Evolutionary conservation across 768 basidiomycete genomes (phyloP).

Genomic region (Tremella fuciformis): DNA sequence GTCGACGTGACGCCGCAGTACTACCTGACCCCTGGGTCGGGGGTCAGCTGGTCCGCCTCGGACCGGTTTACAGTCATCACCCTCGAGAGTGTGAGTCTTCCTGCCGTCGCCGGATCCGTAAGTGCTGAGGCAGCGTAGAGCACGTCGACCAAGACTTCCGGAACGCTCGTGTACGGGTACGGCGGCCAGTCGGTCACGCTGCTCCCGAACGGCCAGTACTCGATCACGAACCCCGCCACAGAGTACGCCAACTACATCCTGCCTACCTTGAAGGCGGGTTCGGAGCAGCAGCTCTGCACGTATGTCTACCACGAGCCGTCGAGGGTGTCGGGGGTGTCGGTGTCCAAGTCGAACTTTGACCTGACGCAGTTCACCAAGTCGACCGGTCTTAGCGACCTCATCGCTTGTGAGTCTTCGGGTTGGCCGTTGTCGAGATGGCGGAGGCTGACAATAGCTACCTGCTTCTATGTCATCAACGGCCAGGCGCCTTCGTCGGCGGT

Average conservation of each 20-base stretch:
- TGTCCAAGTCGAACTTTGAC: not conserved
- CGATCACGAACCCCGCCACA: constrained; percentile 13
- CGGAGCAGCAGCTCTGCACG: constrained; percentile 1
- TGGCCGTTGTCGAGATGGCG: not conserved
- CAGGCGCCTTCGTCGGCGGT: not conserved
- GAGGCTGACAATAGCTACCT: constrained; percentile 7
- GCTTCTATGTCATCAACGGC: constrained; percentile 13
- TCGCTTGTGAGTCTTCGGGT: not conserved
- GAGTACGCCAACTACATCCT: constrained; percentile 12
- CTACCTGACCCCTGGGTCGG: constrained; percentile 1
- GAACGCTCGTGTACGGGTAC: constrained; percentile 3
- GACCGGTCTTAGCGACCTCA: not conserved
- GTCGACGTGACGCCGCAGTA: constrained; percentile 2
- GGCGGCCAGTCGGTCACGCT: constrained; percentile 14
- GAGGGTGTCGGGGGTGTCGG: too few species aligned
- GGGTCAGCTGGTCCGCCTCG: not conserved
- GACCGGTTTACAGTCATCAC: constrained; percentile 1
- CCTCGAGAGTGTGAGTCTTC: not conserved
- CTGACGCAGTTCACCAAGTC: constrained; percentile 1
- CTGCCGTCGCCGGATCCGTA: not conserved
- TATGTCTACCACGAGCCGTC: constrained; percentile 10
- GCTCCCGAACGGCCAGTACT: constrained; percentile 12
- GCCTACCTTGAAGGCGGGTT: not conserved
- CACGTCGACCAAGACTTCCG: constrained; percentile 7
- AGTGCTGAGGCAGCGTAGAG: not conserved